phyloP scores from a whole-genome alignment of 305 asterid species.

The Solanum hybrid region DNA sequence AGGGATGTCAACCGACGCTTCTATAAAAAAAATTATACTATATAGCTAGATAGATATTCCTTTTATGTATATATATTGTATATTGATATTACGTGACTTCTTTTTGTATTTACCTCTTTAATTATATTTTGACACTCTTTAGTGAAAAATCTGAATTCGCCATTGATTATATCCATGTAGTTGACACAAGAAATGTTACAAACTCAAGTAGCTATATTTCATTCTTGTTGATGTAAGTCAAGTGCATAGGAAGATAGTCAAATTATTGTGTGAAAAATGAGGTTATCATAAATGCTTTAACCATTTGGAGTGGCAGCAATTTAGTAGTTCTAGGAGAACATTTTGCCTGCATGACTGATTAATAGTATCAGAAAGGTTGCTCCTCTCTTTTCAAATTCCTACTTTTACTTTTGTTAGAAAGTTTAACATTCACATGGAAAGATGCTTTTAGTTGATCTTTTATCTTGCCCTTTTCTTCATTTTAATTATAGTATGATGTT shows the following conservation, averaged over 20 bases:
- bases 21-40: not conserved
- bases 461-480: not conserved
- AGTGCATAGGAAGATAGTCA: not conserved
- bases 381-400: not conserved
- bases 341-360: not conserved
- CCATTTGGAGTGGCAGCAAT: not conserved
- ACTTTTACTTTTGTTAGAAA: not conserved
- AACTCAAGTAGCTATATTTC: not conserved
- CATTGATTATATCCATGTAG: no score
- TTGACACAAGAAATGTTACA: not conserved
- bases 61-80: no score
- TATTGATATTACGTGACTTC: not conserved
- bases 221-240: not conserved
- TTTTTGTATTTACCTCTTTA: not conserved
- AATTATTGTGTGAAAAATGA: not conserved
- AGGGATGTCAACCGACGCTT: not conserved
- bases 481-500: not conserved
- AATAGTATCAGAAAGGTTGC: not conserved
- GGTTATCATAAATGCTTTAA: not conserved
- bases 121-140: not conserved
- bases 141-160: no score
- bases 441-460: not conserved
- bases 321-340: not conserved
- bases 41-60: not conserved
- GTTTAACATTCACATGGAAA: not conserved